These are phyloP conservation scores for Ustilago loliicola DNA, from an alignment of 1,284 basidiomycete species.

Conservation along the genomic window DNA sequence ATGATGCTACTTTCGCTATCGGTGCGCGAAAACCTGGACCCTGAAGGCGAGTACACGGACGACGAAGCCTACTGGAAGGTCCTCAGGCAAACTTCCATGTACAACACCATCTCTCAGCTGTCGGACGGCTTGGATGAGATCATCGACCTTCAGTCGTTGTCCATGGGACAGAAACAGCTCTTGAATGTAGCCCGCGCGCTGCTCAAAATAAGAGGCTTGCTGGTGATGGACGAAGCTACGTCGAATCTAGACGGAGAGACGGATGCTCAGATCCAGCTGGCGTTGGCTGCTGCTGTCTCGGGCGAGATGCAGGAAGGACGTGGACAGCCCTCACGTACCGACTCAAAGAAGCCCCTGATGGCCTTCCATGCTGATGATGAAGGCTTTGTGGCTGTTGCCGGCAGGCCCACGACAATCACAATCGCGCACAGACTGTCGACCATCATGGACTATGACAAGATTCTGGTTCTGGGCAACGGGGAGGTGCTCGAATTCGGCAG, in stretches of 20 bases:
- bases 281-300: not conserved
- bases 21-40: too few relatives aligned
- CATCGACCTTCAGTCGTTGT: slow-evolving; percentile 21
- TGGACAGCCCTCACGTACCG: not conserved
- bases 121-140: slow-evolving; percentile 1
- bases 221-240: slow-evolving; percentile 74
- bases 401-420: slow-evolving; percentile 34
- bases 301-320: not conserved
- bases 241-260: slow-evolving; percentile 22
- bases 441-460: slow-evolving; percentile 80
- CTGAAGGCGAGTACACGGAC: too few relatives aligned
- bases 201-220: slow-evolving; percentile 73
- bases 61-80: too few relatives aligned
- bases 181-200: slow-evolving; percentile 73
- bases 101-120: slow-evolving; percentile 34
- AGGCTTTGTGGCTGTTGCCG: slow-evolving; percentile 6
- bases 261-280: not conserved
- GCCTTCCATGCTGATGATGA: not conserved
- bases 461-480: slow-evolving; percentile 81
- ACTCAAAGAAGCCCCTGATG: slow-evolving; percentile 41
- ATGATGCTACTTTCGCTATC: too few relatives aligned
- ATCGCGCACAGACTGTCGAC: slow-evolving; percentile 78
- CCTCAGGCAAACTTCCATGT: slow-evolving; percentile 54
- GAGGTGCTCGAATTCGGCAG: slow-evolving; percentile 76
- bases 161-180: slow-evolving; percentile 65